phyloP scores from a whole-genome alignment of 2,329 filamentous ascomycete genomes.

The Arthroderma sp. region DNA sequence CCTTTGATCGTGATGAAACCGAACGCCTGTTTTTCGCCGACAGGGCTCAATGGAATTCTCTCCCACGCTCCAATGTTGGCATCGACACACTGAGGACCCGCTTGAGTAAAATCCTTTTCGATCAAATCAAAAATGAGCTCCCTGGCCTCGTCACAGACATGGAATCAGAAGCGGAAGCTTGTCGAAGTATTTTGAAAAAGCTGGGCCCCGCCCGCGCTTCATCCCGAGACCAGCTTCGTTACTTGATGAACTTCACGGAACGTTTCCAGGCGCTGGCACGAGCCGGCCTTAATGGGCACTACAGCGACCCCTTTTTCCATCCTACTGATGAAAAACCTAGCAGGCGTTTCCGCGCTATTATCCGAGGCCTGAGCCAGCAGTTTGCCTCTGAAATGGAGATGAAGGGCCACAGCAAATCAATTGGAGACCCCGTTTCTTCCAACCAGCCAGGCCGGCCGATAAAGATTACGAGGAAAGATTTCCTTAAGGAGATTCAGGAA shows the following conservation, averaged over 20 bases:
- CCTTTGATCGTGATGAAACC: conserved; percentile 9
- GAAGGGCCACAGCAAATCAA: conserved; percentile 9
- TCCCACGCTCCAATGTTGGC: conserved; percentile 21
- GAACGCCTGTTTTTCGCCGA: conserved; percentile 25
- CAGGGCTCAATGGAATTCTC: conserved; percentile 22
- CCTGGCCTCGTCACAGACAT: conserved; percentile 15
- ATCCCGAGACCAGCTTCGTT: conserved; percentile 36
- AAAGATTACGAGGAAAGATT: too few species aligned
- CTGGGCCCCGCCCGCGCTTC: conserved; percentile 29
- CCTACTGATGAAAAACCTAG: conserved; percentile 14
- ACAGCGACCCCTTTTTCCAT: conserved; percentile 22
- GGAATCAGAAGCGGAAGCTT: conserved; percentile 18
- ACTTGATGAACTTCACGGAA: conserved; percentile 24
- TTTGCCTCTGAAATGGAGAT: conserved; percentile 17
- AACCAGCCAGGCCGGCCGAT: too few species aligned
- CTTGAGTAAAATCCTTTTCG: conserved; percentile 15
- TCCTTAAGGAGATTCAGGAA: conserved; percentile 20
- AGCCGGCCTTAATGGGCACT: conserved; percentile 21
- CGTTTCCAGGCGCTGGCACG: conserved; percentile 24
- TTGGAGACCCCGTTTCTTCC: too few species aligned
- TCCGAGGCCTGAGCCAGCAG: conserved; percentile 10
- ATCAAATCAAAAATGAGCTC: conserved; percentile 16
- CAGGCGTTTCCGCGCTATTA: conserved; percentile 20
- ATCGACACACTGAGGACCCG: conserved; percentile 13
- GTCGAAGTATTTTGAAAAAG: conserved; percentile 25